Conservation (phyloP, 148 eudicot species). For the Simmondsia chinensis region DNA sequence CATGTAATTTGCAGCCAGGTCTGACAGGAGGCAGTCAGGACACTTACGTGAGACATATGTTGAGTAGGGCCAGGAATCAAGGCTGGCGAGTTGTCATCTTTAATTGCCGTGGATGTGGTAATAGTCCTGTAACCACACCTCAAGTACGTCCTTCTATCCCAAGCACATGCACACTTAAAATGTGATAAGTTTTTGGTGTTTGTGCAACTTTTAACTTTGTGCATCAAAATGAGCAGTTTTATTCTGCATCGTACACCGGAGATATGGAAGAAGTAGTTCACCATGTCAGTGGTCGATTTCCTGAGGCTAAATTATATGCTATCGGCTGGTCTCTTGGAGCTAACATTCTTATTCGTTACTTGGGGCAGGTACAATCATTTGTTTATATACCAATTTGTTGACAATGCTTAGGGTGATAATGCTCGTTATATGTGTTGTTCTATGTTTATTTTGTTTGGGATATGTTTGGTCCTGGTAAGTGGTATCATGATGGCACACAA, state of each 20-base stretch:
- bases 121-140: slow-evolving; percentile 80
- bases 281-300: slow-evolving; percentile 61
- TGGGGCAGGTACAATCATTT: slow-evolving; percentile 54
- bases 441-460: neutral
- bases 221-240: slow-evolving; percentile 48
- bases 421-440: neutral
- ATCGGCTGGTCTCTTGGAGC: slow-evolving; percentile 94
- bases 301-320: slow-evolving; percentile 67
- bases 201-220: too few relatives aligned
- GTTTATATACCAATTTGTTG: too few relatives aligned
- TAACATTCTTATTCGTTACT: slow-evolving; percentile 79
- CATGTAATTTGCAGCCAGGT: slow-evolving; percentile 63
- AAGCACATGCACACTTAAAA: neutral
- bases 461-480: too few relatives aligned
- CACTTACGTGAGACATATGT: slow-evolving; percentile 83
- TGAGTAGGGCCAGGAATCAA: slow-evolving; percentile 51
- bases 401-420: too few relatives aligned
- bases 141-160: slow-evolving; percentile 34
- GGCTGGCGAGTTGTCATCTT: slow-evolving; percentile 87
- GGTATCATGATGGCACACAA: too few relatives aligned
- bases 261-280: slow-evolving; percentile 76
- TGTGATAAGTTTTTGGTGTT: neutral
- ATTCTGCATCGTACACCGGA: slow-evolving; percentile 83
- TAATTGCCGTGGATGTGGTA: slow-evolving; percentile 88
- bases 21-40: slow-evolving; percentile 93